Base-by-base conservation (phyloP, 768 basidiomycete species). In the Tricholoma hemisulphureum region DNA sequence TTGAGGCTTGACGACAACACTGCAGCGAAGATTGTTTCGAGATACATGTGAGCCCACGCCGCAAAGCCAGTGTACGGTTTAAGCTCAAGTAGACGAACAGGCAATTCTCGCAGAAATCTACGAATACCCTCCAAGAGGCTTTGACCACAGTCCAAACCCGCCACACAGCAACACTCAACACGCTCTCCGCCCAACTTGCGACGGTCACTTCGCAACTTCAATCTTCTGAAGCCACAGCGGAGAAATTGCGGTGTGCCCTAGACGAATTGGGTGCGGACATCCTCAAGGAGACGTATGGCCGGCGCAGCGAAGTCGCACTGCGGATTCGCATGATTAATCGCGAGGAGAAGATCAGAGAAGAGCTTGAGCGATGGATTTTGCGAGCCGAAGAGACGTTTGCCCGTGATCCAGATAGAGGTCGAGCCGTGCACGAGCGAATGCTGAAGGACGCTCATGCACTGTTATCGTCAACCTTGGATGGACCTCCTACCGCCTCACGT, bases 41-140 rank as follows among this genome's bases (percentile, higher is more conserved):
- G 89, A 34, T 93, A 93, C 68, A 93, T 93, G 91, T 91, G 62
- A 55, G 85, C 75, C 20, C 18, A 21, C 5, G 7, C 21, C 7
- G 0, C 8, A 41, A 18, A 18, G 23, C 20, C 3, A 6, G 20
- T n/a, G 11, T 18, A 29, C 6, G 26, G 16, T 28, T 39, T 53
- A 39, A 20, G 21, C 23, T 45, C 11, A 45, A 2, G 11, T 7
- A 14, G n/a, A 37, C 14, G 9, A 41, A 3, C 59, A 92, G 91
- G 91, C 88, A 85, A 69, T 94, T 93, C 71, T 91, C 91, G 2
- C 91, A 94, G 66, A 75, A 81, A 2, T 84, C 88, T 6, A 88
- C 87, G 4, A 80, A 89, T 55, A 67, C 79, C 1, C 81, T 93
- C 0, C 88, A 90, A 61, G 64, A 73, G 3, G 81, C 89, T 11